Conservation (phyloP, 352 stramenopile species). For the Phytophthora foliorum region DNA sequence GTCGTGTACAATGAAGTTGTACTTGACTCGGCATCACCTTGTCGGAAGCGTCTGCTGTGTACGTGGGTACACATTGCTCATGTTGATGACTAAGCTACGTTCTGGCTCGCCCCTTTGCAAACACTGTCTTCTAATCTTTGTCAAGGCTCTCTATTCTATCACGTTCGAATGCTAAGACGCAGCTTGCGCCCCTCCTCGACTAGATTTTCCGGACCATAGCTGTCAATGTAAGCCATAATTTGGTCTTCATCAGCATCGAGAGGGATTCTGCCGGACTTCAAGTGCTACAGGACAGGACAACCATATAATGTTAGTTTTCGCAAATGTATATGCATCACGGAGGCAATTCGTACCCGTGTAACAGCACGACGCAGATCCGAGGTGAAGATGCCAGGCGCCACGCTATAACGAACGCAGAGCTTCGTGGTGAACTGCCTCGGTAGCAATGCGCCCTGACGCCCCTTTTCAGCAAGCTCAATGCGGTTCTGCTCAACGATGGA, state of each 20-base stretch:
- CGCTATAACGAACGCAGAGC: slow-evolving; percentile 74
- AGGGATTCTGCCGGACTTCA: slow-evolving; percentile 68
- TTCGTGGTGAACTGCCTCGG: slow-evolving; percentile 85
- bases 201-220: slow-evolving; percentile 56
- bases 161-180: slow-evolving; percentile 62
- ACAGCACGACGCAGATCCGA: slow-evolving; percentile 71
- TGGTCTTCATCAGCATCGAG: slow-evolving; percentile 63
- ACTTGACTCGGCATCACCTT: too few relatives aligned
- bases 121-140: slow-evolving; percentile 8
- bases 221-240: slow-evolving; percentile 71
- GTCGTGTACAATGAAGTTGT: too few relatives aligned
- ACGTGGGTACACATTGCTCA: neutral
- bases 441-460: slow-evolving; percentile 57
- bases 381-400: slow-evolving; percentile 82
- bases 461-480: slow-evolving; percentile 44
- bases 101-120: neutral
- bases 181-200: slow-evolving; percentile 72
- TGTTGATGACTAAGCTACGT: neutral
- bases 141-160: slow-evolving; percentile 11
- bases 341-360: slow-evolving; percentile 52
- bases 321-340: neutral
- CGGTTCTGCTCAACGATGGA: slow-evolving; percentile 65
- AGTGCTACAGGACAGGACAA: slow-evolving; percentile 48
- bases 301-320: neutral
- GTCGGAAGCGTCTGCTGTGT: too few relatives aligned